Evolutionary conservation across 2,329 filamentous ascomycete species (phyloP), one percentile per base, ranked within the genome.

Genomic region (Geosmithia flava): DNA sequence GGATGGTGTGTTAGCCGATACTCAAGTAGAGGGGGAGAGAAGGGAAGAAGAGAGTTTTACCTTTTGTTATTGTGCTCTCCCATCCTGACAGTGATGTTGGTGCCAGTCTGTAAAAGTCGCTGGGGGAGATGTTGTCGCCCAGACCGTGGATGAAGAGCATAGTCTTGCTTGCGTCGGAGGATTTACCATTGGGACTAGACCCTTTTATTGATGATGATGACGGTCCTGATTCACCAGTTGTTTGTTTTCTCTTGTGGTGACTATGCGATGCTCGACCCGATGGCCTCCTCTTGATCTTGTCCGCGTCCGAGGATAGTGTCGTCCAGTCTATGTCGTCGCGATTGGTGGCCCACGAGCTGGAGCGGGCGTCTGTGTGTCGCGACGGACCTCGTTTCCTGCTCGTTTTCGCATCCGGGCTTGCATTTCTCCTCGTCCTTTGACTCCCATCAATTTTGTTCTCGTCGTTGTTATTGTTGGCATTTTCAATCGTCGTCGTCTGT

Each of bases 71-170:
- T 27, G 78, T 78, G 48, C 70, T 72, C 10, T 75, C 70, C 85
- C 85, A 89, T 41, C 74, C 74, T 52, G 83, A 78, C 33, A 90
- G 74, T 54, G 85, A 78, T 55, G 73, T 76, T 1, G 75, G 74
- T 5, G 79, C 72, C 17, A 89, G 63, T 48, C 85, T 80, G 53
- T 78, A 73, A 63, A 91, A 90, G 65, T 91, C 86, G 53, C 74
- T 76, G 55, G 82, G 76, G 19, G 70, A 68, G 42, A 90, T 70
- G 19, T 75, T 72, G 49, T 71, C 72, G 55, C 76, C 78, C 7
- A 78, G 72, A 40, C 77, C 74, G 19, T 68, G 68, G 39, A 89
- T 64, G 42, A 81, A 68, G 41, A 90, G 68, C 55, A 72, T 69
- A 50, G 54, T 47, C 42, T 45, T 50, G 29, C 33, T 42, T 11